phyloP scores from a whole-genome alignment of 1,139 yeast genomes.

The Wickerhamiella pararugosa region DNA sequence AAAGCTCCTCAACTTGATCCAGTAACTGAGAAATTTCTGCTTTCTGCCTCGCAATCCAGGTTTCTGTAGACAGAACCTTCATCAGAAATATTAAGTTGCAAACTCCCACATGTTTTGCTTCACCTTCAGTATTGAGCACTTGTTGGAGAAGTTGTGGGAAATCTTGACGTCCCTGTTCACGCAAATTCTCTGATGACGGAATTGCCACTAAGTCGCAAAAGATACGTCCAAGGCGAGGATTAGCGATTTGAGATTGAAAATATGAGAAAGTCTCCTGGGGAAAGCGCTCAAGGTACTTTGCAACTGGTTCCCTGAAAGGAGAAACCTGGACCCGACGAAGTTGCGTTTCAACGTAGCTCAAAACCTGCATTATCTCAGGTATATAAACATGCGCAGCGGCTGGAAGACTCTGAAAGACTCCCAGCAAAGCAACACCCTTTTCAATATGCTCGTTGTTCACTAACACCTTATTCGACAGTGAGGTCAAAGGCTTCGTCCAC shows the following conservation, averaged over 20 bases:
- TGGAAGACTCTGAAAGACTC: constrained; percentile 83
- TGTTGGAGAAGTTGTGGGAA: constrained; percentile 29
- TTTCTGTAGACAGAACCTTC: constrained; percentile 28
- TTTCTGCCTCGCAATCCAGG: too few relatives aligned
- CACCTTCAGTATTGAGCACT: constrained; percentile 30
- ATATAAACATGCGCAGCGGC: constrained; percentile 84
- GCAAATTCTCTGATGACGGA: constrained; percentile 42
- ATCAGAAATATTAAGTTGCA: constrained; percentile 60
- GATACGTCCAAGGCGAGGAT: constrained; percentile 56
- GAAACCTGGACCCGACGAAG: constrained; percentile 75
- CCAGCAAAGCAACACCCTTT: constrained; percentile 78
- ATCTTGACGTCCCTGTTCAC: constrained; percentile 40
- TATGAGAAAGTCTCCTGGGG: constrained; percentile 60
- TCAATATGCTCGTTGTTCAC: constrained; percentile 71
- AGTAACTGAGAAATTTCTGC: too few relatives aligned
- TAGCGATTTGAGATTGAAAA: constrained; percentile 51
- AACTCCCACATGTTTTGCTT: constrained; percentile 19
- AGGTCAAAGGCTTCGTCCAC: constrained; percentile 83
- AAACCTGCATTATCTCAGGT: constrained; percentile 67
- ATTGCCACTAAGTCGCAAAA: constrained; percentile 43
- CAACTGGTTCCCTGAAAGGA: constrained; percentile 86
- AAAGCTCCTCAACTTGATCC: too few relatives aligned
- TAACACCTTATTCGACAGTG: constrained; percentile 56
- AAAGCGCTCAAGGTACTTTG: constrained; percentile 74
- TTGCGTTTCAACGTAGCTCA: constrained; percentile 66